A percentile compares a stretch with the other conserved stretches of the same genome.
phyloP scores from a whole-genome alignment of 2,329 filamentous ascomycete species.

The Calonectria honghensis region DNA sequence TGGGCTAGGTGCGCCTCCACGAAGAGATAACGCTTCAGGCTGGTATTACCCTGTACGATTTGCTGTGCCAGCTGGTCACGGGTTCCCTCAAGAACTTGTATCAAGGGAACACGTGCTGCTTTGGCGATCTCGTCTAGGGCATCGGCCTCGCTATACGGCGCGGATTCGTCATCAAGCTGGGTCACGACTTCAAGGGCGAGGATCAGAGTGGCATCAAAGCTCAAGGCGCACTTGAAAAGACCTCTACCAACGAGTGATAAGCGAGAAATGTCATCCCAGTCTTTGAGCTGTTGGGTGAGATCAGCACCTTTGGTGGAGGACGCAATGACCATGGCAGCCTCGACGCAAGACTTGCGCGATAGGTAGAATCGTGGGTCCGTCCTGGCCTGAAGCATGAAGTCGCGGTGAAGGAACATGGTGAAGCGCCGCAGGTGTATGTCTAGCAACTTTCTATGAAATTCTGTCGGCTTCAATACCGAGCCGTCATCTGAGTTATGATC shows the following conservation, averaged over 20 bases:
- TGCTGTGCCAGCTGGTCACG: conserved; percentile 48
- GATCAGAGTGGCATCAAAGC: conserved; percentile 52
- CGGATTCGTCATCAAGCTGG: conserved; percentile 51
- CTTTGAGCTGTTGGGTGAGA: conserved; percentile 39
- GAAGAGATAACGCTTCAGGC: conserved; percentile 52
- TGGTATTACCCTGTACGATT: conserved; percentile 49
- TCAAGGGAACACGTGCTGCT: conserved; percentile 47
- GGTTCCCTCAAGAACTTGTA: conserved; percentile 46
- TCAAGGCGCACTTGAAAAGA: conserved; percentile 53
- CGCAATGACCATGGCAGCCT: conserved; percentile 51
- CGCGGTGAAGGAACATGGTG: conserved; percentile 54
- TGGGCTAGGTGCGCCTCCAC: conserved; percentile 50
- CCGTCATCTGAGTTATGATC: not conserved
- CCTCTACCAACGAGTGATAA: conserved; percentile 53
- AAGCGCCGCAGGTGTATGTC: conserved; percentile 53
- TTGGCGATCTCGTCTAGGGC: conserved; percentile 52
- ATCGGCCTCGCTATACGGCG: conserved; percentile 45
- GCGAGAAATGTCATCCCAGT: conserved; percentile 50
- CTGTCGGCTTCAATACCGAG: conserved; percentile 41
- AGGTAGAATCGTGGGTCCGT: conserved; percentile 52
- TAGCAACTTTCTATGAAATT: conserved; percentile 52
- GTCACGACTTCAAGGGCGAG: conserved; percentile 51
- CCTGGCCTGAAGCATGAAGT: conserved; percentile 54
- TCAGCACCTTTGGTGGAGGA: conserved; percentile 45
- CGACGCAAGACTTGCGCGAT: conserved; percentile 52